Conservation (phyloP, 225 moss, liverwort and hornwort genomes). For the Thuidium tamariscinum region DNA sequence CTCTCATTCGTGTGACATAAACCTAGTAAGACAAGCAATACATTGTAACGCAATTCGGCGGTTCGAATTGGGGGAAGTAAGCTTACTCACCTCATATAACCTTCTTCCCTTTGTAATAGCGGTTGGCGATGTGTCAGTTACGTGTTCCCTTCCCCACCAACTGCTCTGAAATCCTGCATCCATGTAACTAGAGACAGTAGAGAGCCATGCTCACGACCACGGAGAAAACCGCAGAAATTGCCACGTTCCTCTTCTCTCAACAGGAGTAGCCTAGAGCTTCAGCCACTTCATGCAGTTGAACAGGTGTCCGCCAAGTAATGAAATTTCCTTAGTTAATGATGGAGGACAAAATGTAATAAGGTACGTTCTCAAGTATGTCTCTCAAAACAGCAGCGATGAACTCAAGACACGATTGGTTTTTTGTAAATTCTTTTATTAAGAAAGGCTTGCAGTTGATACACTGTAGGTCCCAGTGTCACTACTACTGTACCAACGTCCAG, state of each 20-base stretch:
- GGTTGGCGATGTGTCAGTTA: background rate
- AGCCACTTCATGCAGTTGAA: background rate
- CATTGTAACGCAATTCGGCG: too few species aligned
- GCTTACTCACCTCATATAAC: background rate
- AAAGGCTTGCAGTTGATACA: background rate
- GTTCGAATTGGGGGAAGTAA: background rate
- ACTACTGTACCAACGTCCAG: background rate
- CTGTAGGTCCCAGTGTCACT: background rate
- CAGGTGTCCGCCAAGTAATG: background rate
- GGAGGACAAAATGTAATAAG: background rate
- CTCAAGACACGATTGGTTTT: background rate
- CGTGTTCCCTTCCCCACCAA: background rate
- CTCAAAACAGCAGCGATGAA: background rate
- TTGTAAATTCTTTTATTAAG: background rate
- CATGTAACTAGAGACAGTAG: background rate
- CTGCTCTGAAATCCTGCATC: background rate
- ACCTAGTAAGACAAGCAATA: background rate
- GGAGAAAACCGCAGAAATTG: background rate
- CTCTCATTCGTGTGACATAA: background rate
- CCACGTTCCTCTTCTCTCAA: background rate
- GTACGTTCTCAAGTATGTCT: background rate
- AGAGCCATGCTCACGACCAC: background rate
- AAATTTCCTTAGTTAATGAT: background rate
- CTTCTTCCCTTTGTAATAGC: background rate
- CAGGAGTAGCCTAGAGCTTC: background rate